phyloP scores from a whole-genome alignment of 495 filamentous ascomycete species.

The Penicillium salamii region DNA sequence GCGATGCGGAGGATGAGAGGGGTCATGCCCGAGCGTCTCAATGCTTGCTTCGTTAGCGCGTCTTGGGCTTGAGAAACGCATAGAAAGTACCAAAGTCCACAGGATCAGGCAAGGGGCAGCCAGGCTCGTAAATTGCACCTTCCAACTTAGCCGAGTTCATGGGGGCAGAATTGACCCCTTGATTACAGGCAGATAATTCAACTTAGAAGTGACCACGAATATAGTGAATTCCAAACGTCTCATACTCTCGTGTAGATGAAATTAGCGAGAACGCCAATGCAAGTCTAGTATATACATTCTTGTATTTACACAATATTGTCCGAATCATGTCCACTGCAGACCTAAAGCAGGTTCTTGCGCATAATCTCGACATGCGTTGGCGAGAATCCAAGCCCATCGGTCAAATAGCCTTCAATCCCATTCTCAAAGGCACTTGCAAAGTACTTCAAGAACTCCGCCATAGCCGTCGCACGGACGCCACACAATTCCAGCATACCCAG shows the following conservation, averaged over 20 bases:
- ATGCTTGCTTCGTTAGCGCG: background rate
- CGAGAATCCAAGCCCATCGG: slow-evolving; percentile 19
- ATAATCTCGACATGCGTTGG: slow-evolving; percentile 12
- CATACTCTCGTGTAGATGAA: background rate
- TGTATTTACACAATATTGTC: background rate
- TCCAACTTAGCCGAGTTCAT: too few relatives aligned
- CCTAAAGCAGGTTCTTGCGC: slow-evolving; percentile 13
- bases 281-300: background rate
- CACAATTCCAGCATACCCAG: slow-evolving; percentile 26
- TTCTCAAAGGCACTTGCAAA: slow-evolving; percentile 24
- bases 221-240: background rate
- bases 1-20: slow-evolving; percentile 10
- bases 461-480: slow-evolving; percentile 24
- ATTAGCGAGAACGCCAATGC: background rate
- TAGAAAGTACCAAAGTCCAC: too few relatives aligned
- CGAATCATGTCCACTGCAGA: too few relatives aligned
- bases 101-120: too few relatives aligned
- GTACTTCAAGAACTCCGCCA: slow-evolving; percentile 27
- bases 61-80: too few relatives aligned
- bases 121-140: too few relatives aligned
- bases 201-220: background rate
- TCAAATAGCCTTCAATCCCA: slow-evolving; percentile 22
- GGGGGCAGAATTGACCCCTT: slow-evolving; percentile 13
- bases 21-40: background rate
- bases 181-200: too few relatives aligned